Percentiles rank a stretch among this genome's conserved stretches.
These are phyloP conservation scores for Crithidia acanthocephali DNA, from an alignment of 208 protist species.

Conservation along the genomic window DNA sequence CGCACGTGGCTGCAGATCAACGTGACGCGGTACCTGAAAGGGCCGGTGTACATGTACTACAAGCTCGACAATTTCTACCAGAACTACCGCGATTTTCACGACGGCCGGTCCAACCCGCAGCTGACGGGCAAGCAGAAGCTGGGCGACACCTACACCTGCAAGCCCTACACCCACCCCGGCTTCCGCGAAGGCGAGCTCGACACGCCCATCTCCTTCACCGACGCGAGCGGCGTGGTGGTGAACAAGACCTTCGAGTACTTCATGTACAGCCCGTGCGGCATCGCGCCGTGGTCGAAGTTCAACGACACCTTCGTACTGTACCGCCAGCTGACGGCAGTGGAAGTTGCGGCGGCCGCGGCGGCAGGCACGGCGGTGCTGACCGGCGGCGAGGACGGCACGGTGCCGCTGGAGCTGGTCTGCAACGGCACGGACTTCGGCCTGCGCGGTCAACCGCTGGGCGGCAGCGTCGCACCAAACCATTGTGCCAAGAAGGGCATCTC, in stretches of 20 bases:
- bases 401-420: conserved; percentile 59
- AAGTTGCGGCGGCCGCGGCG: not conserved
- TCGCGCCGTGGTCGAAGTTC: conserved; percentile 96
- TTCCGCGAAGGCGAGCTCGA: conserved; percentile 36
- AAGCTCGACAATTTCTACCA: conserved; percentile 97
- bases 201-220: conserved; percentile 29
- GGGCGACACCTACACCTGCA: conserved; percentile 44
- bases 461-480: conserved; percentile 50
- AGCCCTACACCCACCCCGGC: conserved; percentile 61
- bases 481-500: conserved; percentile 89
- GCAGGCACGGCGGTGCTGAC: conserved; percentile 7
- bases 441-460: conserved; percentile 45
- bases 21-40: conserved; percentile 63
- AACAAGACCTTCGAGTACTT: conserved; percentile 40
- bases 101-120: conserved; percentile 61
- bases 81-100: conserved; percentile 96
- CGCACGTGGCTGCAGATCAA: conserved; percentile 65
- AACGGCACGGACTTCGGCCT: conserved; percentile 74
- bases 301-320: conserved; percentile 95
- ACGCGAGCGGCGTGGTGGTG: conserved; percentile 25
- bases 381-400: conserved; percentile 28
- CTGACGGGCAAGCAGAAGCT: conserved; percentile 51
- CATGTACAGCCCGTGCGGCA: conserved; percentile 95
- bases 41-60: conserved; percentile 98
- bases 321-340: conserved; percentile 18